These are phyloP conservation scores for Lachnellula suecica DNA, from an alignment of 2,329 filamentous ascomycete species.

Conservation along the genomic window DNA sequence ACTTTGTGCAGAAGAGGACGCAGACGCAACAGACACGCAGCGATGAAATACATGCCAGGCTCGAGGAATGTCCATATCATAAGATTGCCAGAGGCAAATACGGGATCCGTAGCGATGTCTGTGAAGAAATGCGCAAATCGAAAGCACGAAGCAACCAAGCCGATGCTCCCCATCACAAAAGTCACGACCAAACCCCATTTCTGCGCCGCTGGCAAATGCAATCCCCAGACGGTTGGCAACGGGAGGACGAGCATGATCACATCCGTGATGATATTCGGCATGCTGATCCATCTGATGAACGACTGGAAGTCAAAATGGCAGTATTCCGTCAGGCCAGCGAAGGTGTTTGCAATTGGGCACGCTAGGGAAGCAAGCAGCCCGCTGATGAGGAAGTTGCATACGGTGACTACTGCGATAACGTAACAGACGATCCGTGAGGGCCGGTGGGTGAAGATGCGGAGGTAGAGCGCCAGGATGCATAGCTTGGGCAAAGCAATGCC, in stretches of 20 bases:
- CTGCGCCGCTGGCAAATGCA: neutral
- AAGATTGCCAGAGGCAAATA: neutral
- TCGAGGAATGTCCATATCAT: conserved; percentile 8
- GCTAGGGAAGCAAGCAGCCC: neutral
- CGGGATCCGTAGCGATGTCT: neutral
- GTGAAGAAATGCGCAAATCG: conserved; percentile 2
- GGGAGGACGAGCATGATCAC: conserved; percentile 4
- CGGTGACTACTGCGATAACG: neutral
- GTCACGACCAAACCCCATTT: neutral
- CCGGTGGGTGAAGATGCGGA: neutral
- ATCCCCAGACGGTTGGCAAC: neutral
- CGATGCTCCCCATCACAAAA: neutral
- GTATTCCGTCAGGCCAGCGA: neutral
- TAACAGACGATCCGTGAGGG: neutral
- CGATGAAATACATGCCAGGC: conserved; percentile 5
- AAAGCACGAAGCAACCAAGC: conserved; percentile 1
- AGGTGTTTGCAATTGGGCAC: neutral
- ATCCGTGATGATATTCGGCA: conserved; percentile 7
- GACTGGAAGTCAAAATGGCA: neutral
- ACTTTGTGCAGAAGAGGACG: neutral
- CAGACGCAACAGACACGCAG: conserved; percentile 4
- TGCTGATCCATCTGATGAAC: conserved; percentile 1
- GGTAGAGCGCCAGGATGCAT: conserved; percentile 1
- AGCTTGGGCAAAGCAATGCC: conserved; percentile 3
- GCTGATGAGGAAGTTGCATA: neutral